Percentiles rank a stretch among this genome's conserved stretches.
phyloP scores from a whole-genome alignment of 768 basidiomycete species.

The Termitomyces sp. region DNA sequence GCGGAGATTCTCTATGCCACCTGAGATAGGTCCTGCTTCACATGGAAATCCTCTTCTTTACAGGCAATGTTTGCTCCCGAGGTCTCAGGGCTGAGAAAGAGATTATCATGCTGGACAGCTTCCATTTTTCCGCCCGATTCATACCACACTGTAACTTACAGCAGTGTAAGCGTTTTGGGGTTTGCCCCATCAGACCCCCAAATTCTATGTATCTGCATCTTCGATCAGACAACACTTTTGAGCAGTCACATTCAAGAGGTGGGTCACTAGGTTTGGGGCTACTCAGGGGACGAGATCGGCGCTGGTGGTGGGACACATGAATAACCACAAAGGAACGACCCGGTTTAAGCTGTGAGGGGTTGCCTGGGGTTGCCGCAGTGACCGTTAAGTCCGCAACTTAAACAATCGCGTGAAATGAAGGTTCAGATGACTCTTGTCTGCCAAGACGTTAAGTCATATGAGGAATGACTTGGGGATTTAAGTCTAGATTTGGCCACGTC shows the following conservation, averaged over 20 bases:
- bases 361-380: not conserved
- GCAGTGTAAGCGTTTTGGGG: too few relatives aligned
- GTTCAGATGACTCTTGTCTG: not conserved
- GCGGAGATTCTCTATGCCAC: not conserved
- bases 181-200: not conserved
- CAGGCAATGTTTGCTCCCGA: not conserved
- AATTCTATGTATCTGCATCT: not conserved
- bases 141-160: not conserved
- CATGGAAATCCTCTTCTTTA: too few relatives aligned
- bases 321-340: not conserved
- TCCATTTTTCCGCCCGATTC: not conserved
- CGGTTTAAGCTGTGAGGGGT: not conserved
- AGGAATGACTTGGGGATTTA: not conserved
- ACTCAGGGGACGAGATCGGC: not conserved
- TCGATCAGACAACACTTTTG: constrained; percentile 4
- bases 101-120: not conserved
- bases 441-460: not conserved
- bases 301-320: not conserved
- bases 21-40: not conserved
- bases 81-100: too few relatives aligned
- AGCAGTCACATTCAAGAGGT: not conserved
- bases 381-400: constrained; percentile 9
- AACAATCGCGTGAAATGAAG: not conserved
- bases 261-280: too few relatives aligned
- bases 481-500: not conserved